These are phyloP conservation scores for Ricinus communis DNA, from an alignment of 345 rosid genomes.

Conservation along the genomic window DNA sequence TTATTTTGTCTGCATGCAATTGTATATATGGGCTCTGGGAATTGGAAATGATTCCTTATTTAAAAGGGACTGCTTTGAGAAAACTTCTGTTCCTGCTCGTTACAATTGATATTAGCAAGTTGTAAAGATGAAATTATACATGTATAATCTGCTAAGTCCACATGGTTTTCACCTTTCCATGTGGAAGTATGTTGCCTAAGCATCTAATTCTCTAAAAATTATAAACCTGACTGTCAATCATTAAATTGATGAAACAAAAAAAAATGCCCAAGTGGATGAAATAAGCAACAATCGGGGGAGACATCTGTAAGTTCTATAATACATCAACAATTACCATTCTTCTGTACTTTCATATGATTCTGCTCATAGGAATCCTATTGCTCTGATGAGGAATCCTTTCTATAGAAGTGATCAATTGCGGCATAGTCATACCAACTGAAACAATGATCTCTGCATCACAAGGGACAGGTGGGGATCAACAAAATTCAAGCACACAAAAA, in stretches of 20 bases:
- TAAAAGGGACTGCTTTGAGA: too few species aligned
- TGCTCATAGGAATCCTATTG: conserved; percentile 54
- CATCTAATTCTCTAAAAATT: background rate
- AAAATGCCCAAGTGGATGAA: background rate
- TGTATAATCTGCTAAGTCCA: too few species aligned
- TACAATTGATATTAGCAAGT: too few species aligned
- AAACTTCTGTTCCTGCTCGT: too few species aligned
- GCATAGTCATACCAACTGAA: conserved; percentile 92
- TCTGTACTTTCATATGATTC: conserved; percentile 39
- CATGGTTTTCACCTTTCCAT: too few species aligned
- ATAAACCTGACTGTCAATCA: background rate
- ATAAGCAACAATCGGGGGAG: background rate
- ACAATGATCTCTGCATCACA: conserved; percentile 70
- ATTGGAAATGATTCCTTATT: too few species aligned
- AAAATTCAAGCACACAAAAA: background rate
- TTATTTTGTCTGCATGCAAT: too few species aligned
- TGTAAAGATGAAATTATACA: too few species aligned
- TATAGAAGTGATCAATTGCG: conserved; percentile 59
- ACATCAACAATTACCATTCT: too few species aligned
- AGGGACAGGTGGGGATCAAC: background rate
- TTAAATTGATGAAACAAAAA: background rate
- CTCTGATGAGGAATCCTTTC: conserved; percentile 50
- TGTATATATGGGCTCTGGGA: too few species aligned
- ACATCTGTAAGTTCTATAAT: background rate
- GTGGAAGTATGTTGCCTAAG: too few species aligned